Base-by-base conservation (phyloP, 2,329 filamentous ascomycete genomes). In the Plectosphaerella sp. region DNA sequence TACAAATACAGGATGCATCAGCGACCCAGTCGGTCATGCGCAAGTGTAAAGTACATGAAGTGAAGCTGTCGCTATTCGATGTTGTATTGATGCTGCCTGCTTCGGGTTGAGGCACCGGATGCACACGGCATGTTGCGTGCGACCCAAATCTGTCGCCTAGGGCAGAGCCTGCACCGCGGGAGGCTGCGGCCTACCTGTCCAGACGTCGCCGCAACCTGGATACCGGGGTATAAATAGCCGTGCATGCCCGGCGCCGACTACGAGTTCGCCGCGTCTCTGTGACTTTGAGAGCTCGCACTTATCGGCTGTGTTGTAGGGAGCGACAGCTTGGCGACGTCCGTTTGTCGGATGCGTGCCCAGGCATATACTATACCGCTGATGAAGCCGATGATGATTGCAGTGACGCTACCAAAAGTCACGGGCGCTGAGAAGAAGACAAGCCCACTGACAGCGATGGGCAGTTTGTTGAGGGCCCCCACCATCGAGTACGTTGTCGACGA, bases 401-500 rank as follows among this genome's bases (percentile, higher is more conserved):
- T 90, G 11, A 96, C 89, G 65, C 90, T 94, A 61, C 91, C 91
- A 56, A 97, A 82, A 1, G 94, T 97, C 61, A 96, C 88, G 0
- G 94, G 92, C 0, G 92, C 92, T 57, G 94, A 84, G 73, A 99
- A 99, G 80, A 99, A 99, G 63, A 99, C 73, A 41, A 99, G 82
- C 25, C 94, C 94, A 58, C 88, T 93, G 59, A 99, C 71, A 51
- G 94, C 94, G 61, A 99, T 92, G 42, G 94, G 94, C 33, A 99
- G 86, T 79, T 99, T 99, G 82, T 99, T 99, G 64, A 99, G 79
- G 16, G 93, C 91, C 57, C 94, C 94, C 52, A 97, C 94, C 93
- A 99, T 97, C 28, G 90, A 96, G 78, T 97, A 99, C 2, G 94
- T 99, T 9, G 94, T 99, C 16, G 92, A 97, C 0, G 92, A 96